Base-by-base conservation (phyloP, 1,284 basidiomycete genomes). In the Puccinia hordei region DNA sequence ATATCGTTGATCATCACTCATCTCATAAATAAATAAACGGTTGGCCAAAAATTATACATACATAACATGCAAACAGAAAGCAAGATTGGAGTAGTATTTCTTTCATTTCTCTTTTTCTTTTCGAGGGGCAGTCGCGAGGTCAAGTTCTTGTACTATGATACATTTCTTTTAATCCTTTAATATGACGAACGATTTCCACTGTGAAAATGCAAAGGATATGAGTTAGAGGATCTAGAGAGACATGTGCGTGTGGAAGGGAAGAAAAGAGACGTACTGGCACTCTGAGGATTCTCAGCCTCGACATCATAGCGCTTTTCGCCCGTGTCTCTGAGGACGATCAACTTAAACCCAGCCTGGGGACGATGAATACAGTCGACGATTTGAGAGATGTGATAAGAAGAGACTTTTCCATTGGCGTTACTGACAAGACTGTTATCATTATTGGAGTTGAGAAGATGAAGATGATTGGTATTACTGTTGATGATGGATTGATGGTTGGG, bases 271-370 rank as follows among this genome's bases (percentile, higher is more conserved):
- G 84, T 84, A 92, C 93, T 89, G 35, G 95, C 94, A 81, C 91
- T 86, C 84, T 90, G 90, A 0, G 91, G 88, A 83, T 88, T 94
- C 86, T 97, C 95, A 0, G 95, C 95, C 86, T 99, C 97, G 85
- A 98, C 98, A 84, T 99, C 96, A 85, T 98, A 99, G 46, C 95
- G 89, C 88, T 99, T 99, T 81, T 88, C 87, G 27, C 84, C 89
- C 13, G 89, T 89, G 68, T 92, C 91, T 59, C 90, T 87, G 84
- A 89, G 88, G 4, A 93, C 91, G 57, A 92, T 88, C 33, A 94
- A 87, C 87, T 97, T 97, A 89, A 99, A 96, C 33, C 90, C 90
- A 2, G 91, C 89, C 27, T 91, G 90, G 5, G 90, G 90, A 92
- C 83, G 95, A 91, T 83, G 93, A 92, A 85, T 51, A 57, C 93